Evolutionary conservation across 2,329 filamentous ascomycete species (phyloP), one percentile per base, ranked within the genome.

Genomic region (Rutstroemia sp.): DNA sequence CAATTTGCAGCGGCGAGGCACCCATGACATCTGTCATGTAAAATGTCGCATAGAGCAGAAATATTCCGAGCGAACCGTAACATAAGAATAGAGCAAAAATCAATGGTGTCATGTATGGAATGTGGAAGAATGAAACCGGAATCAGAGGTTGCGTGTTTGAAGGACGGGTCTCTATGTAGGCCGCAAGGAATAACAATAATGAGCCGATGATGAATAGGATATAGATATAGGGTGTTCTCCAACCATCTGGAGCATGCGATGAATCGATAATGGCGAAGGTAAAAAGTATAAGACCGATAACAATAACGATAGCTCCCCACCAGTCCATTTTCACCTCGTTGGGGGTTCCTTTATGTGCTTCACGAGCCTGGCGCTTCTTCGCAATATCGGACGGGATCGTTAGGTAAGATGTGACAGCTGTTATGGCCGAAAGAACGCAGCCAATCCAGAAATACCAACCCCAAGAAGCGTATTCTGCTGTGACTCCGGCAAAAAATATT

Each of bases 241-340:
- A 92, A 1, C 84, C 81, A 2, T 82, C 68, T 0, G 83, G 79
- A 0, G 86, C 86, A 67, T 89, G 82, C 0, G 83, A 80, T 7
- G 83, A 84, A 48, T 89, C 84, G 0, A 88, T 91, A 51, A 94
- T 79, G 0, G 88, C 86, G 64, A 85, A 92, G 0, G 90, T 84
- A 60, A 89, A 75, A 25, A 94, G 75, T 2, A 87, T 76, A 12
- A 91, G 70, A 0, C 85, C 88, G 0, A 78, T 76, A 0, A 88
- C 76, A 16, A 86, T 84, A 14, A 84, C 78, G 2, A 70, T 66
- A 1, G 79, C 72, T 0, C 87, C 87, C 56, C 76, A 72, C 79
- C 83, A 90, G 67, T 92, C 88, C 86, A 91, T 90, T 34, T 73
- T 73, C 21, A 80, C 70, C 0, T 70, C 70, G 48, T 62, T 48